A percentile compares a stretch with the other conserved stretches of the same genome.
Conservation (phyloP, 352 stramenopile species). For the Phytophthora citrophthora region DNA sequence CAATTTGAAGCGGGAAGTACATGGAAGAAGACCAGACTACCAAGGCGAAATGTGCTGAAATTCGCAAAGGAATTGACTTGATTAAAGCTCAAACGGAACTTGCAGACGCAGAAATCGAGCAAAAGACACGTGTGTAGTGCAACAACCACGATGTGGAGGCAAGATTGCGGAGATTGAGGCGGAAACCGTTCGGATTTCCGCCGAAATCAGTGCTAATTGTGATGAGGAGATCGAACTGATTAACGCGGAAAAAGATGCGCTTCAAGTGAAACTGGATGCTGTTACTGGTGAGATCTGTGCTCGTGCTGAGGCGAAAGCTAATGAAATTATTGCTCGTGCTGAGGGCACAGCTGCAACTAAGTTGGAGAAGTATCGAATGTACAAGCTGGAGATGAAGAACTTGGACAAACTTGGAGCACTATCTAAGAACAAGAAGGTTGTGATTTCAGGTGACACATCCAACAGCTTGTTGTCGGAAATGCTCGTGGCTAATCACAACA, state of each 20-base stretch:
- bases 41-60: constrained; percentile 46
- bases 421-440: constrained; percentile 47
- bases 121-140: constrained; percentile 55
- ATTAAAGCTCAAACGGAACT: constrained; percentile 58
- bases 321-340: constrained; percentile 53
- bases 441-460: constrained; percentile 56
- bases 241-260: constrained; percentile 38
- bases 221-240: constrained; percentile 57
- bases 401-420: constrained; percentile 50
- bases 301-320: constrained; percentile 38
- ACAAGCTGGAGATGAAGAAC: constrained; percentile 54
- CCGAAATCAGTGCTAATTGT: constrained; percentile 46
- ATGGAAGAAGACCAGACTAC: constrained; percentile 65
- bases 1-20: constrained; percentile 49
- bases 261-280: constrained; percentile 45
- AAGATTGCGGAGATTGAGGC: constrained; percentile 52
- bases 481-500: constrained; percentile 61
- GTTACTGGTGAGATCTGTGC: constrained; percentile 41
- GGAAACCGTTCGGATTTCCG: constrained; percentile 53
- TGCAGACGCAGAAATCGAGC: constrained; percentile 55
- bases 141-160: constrained; percentile 55
- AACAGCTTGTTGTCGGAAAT: constrained; percentile 64
- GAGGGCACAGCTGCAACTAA: constrained; percentile 48
- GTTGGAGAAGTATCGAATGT: constrained; percentile 43
- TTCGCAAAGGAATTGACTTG: constrained; percentile 57